Evolutionary conservation across 1,284 basidiomycete species (phyloP).

Genomic region (Sporisorium iseilematis-ciliati): DNA sequence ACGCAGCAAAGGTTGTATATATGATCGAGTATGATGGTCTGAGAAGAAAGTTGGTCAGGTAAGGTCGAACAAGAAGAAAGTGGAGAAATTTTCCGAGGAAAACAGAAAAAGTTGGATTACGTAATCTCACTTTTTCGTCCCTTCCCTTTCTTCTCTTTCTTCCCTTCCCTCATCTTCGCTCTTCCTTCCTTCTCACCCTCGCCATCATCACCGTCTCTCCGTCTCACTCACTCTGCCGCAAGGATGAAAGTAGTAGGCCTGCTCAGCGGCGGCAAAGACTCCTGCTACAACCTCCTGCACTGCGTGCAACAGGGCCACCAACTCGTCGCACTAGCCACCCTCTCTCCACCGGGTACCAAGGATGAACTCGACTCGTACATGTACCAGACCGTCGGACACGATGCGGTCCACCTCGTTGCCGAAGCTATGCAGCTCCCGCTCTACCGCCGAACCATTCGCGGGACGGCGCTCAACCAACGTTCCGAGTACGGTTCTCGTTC

Average conservation of each 20-base stretch:
- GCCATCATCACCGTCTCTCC: not conserved
- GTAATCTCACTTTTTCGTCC: conserved; percentile 15
- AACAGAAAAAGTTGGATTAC: conserved; percentile 15
- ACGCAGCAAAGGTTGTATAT: too few relatives aligned
- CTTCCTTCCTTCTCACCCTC: not conserved
- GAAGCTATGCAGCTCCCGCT: conserved; percentile 87
- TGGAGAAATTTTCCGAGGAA: conserved; percentile 16
- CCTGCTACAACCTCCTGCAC: conserved; percentile 94
- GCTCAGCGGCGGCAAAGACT: conserved; percentile 97
- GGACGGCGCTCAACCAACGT: conserved; percentile 83
- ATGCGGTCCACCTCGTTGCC: conserved; percentile 88
- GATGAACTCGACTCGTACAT: conserved; percentile 99
- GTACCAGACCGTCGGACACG: conserved; percentile 97
- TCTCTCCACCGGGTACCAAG: conserved; percentile 84
- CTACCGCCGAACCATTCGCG: conserved; percentile 83
- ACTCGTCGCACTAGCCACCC: conserved; percentile 87
- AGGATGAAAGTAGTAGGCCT: conserved; percentile 93
- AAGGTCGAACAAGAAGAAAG: conserved; percentile 14
- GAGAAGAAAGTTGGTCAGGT: not conserved
- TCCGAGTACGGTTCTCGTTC: conserved; percentile 81
- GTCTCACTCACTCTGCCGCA: too few relatives aligned
- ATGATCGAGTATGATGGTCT: conserved; percentile 2
- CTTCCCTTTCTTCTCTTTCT: not conserved
- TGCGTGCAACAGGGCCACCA: conserved; percentile 88
- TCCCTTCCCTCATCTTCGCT: not conserved